Evolutionary conservation across 345 rosid genomes (phyloP), one percentile per base, ranked within the genome.

Genomic region (Nasturtium officinale): DNA sequence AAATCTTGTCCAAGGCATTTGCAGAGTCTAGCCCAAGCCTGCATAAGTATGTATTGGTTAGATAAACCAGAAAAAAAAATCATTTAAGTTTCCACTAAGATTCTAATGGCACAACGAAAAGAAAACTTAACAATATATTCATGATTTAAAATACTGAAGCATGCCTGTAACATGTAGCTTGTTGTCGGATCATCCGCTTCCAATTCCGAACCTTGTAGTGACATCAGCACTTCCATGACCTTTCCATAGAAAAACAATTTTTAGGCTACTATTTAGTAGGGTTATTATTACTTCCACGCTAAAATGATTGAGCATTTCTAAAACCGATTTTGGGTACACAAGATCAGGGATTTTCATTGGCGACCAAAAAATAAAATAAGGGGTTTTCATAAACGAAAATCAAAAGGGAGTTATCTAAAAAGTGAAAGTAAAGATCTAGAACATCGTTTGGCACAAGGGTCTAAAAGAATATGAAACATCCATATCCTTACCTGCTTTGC

Each of bases 21-120:
- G 87, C 93, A 88, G 61, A 88, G 89, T 75, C 90, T 82, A 56
- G 90, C 89, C 93, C 93, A 88, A 20, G 93, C 93, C 93, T 88
- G 74, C 67, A 73, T 50, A 77, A 1, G 13, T 60, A 77, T 4
- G 9, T 60, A 23, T 71, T 16, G 63, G 48, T 57, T 21, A 67
- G 40, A 57, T 11, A 16, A 25, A 38, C 7, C 11, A 54, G 30
- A 40, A 54, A 1, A 54, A 10, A 6, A 0, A 15, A 16, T 10
- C 6, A n/a, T n/a, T 52, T 8, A 5, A 12, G 12, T 8, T 38
- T 29, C 43, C 26, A 16, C 20, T 26, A 54, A 67, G 40, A 6
- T 53, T 55, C 62, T n/a, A n/a, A 25, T 42, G 53, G 1, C 10
- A 5, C 20, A 54, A 54, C 16, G 3, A 26, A 23, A 53, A 52